A percentile compares a stretch with the other conserved stretches of the same genome.
Evolutionary conservation across 495 filamentous ascomycete genomes (phyloP).

Genomic region (Aspergillus cristatus): DNA sequence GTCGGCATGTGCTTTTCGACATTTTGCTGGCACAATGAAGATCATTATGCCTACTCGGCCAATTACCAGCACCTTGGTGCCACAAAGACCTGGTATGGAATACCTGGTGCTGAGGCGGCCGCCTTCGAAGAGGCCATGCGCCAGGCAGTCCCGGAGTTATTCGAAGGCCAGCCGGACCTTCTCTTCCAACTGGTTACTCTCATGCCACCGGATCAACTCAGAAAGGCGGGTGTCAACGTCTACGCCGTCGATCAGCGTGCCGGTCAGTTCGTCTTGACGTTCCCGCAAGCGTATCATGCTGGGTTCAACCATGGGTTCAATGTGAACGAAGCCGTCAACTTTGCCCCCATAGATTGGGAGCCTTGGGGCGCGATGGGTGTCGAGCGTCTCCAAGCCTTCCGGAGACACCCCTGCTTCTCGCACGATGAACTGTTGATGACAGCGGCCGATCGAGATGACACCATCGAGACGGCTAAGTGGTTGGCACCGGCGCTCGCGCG

Average conservation of each 20-base stretch:
- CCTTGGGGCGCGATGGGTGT: conserved; percentile 83
- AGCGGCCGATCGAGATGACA: conserved; percentile 65
- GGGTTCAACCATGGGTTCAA: conserved; percentile 97
- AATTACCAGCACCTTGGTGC: conserved; percentile 99
- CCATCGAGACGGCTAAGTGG: conserved; percentile 93
- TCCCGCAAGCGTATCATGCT: conserved; percentile 85
- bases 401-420: conserved; percentile 90
- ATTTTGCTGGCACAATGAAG: conserved; percentile 99
- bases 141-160: conserved; percentile 89
- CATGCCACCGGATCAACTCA: conserved; percentile 86
- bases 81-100: conserved; percentile 99
- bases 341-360: conserved; percentile 95
- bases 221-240: conserved; percentile 86
- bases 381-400: conserved; percentile 75
- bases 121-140: conserved; percentile 94
- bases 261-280: conserved; percentile 93
- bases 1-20: conserved; percentile 99
- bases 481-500: conserved; percentile 77
- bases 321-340: conserved; percentile 98
- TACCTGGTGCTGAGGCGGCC: conserved; percentile 85
- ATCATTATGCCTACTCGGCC: conserved; percentile 95
- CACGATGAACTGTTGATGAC: conserved; percentile 95
- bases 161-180: conserved; percentile 93
- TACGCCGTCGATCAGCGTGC: conserved; percentile 91
- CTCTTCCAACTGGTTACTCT: conserved; percentile 95